Evolutionary conservation across 768 basidiomycete species (phyloP).

Genomic region (Lentinula boryana): DNA sequence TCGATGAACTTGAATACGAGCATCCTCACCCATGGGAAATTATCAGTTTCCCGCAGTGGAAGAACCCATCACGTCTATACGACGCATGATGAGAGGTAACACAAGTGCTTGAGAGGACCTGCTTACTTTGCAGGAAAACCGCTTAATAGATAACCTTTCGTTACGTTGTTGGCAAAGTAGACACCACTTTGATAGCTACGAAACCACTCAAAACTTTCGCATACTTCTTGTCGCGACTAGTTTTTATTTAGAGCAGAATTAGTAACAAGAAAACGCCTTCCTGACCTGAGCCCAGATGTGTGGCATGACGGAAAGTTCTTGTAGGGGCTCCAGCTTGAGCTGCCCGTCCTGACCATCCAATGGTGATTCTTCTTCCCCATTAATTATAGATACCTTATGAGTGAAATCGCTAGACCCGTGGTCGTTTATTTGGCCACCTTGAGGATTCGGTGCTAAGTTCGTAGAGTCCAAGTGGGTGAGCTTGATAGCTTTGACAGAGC

Average conservation of each 20-base stretch:
- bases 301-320: conserved; percentile 24
- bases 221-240: conserved; percentile 80
- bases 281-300: conserved; percentile 41
- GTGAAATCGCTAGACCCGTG: background rate
- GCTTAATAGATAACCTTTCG: conserved; percentile 72
- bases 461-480: background rate
- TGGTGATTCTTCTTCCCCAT: no score
- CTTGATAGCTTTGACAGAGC: background rate
- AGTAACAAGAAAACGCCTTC: background rate
- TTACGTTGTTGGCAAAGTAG: conserved; percentile 53
- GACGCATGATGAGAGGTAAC: conserved; percentile 4
- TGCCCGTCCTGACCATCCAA: background rate
- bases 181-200: conserved; percentile 78
- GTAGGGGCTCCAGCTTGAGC: background rate
- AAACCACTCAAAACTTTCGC: conserved; percentile 74
- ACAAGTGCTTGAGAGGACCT: conserved; percentile 8
- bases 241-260: conserved; percentile 2
- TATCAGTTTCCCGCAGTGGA: conserved; percentile 60
- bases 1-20: background rate
- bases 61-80: conserved; percentile 62
- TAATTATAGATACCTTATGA: no score
- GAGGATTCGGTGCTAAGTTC: background rate
- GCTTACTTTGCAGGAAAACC: conserved; percentile 61
- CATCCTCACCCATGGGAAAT: conserved; percentile 77
- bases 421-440: background rate